phyloP scores from a whole-genome alignment of 805 yeast species.

The Nakazawaea populi region DNA sequence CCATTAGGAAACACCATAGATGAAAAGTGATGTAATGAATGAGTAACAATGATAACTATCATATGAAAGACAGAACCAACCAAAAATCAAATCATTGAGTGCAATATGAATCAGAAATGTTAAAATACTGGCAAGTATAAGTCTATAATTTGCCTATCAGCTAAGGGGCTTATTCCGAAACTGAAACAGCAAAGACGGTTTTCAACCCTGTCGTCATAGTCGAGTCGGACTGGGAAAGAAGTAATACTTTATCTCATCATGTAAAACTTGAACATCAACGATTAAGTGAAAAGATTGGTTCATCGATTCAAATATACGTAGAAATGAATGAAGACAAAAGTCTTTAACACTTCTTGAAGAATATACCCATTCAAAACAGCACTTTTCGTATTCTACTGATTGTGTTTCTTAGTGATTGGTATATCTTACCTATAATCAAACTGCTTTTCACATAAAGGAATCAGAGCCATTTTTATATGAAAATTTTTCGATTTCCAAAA shows the following conservation, averaged over 20 bases:
- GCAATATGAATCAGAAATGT: slow-evolving; percentile 49
- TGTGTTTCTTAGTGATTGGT: too few relatives aligned
- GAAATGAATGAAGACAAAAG: neutral
- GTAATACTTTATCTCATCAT: slow-evolving; percentile 38
- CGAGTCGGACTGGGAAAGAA: slow-evolving; percentile 93
- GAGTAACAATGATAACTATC: slow-evolving; percentile 11
- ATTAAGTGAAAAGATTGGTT: neutral
- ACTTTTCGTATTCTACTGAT: neutral
- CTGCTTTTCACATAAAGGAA: neutral
- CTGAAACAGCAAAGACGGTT: slow-evolving; percentile 31
- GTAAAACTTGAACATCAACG: neutral
- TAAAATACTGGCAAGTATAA: slow-evolving; percentile 83
- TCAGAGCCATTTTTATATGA: neutral
- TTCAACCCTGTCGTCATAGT: slow-evolving; percentile 87
- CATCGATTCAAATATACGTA: neutral
- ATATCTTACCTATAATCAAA: too few relatives aligned
- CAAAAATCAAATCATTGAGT: neutral
- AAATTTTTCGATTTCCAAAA: neutral
- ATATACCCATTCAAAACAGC: slow-evolving; percentile 3
- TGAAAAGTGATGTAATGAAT: slow-evolving; percentile 1
- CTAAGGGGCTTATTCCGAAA: slow-evolving; percentile 20
- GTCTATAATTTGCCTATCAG: slow-evolving; percentile 30
- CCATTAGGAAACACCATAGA: neutral
- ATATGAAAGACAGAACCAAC: neutral
- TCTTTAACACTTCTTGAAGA: neutral